Evolutionary conservation across 2,329 filamentous ascomycete species (phyloP).

Genomic region (Fusarium pininemorale): DNA sequence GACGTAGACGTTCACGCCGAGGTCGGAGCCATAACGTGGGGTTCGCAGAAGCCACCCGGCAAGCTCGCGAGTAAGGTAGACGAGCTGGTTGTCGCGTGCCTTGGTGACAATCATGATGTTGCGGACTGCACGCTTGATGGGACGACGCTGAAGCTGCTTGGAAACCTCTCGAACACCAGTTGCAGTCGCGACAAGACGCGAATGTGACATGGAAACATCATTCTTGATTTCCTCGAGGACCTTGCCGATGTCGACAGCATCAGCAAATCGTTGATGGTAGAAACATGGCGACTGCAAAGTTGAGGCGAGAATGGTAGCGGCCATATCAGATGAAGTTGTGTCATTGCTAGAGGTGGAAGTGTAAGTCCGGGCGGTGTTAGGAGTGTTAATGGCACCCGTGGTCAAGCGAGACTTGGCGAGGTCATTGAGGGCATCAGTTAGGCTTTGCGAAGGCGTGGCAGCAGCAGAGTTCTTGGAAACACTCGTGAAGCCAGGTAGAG

Average conservation of each 20-base stretch:
- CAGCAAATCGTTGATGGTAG: conserved; percentile 96
- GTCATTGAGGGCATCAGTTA: conserved; percentile 69
- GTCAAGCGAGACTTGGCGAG: conserved; percentile 56
- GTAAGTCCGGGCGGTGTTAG: conserved; percentile 35
- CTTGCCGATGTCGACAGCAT: conserved; percentile 93
- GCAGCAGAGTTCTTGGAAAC: conserved; percentile 41
- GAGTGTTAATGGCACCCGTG: conserved; percentile 30
- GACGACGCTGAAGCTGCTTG: conserved; percentile 90
- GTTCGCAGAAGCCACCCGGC: conserved; percentile 88
- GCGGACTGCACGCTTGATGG: conserved; percentile 89
- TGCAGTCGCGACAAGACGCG: conserved; percentile 91
- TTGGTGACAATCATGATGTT: conserved; percentile 99
- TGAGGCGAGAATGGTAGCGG: conserved; percentile 44
- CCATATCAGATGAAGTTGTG: conserved; percentile 21
- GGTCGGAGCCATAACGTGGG: conserved; percentile 85
- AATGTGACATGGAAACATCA: conserved; percentile 92
- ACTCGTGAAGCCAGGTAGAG: conserved; percentile 3
- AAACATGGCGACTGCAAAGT: conserved; percentile 91
- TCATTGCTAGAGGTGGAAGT: conserved; percentile 17
- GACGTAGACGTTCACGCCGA: conserved; percentile 98
- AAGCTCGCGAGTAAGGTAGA: conserved; percentile 87
- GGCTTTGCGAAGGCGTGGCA: conserved; percentile 65
- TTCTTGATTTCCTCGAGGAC: conserved; percentile 93
- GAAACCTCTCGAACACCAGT: conserved; percentile 95
- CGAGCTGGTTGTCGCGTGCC: conserved; percentile 92